Evolutionary conservation across 202 grass and related monocot genomes (phyloP).

Genomic region (Alloteropsis angusta): DNA sequence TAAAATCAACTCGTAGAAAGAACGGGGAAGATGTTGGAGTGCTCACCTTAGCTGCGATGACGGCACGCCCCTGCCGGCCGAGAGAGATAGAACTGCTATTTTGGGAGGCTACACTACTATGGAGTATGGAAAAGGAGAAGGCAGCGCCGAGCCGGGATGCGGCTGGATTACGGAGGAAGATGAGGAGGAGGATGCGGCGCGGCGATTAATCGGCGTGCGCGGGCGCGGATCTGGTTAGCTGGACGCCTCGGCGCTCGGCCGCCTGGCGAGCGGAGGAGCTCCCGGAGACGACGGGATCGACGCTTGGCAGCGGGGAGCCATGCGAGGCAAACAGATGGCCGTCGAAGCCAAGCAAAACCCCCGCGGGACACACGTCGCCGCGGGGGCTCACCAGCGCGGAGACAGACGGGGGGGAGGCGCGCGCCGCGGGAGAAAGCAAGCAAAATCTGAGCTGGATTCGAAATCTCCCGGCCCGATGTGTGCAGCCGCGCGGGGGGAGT

Average conservation of each 20-base stretch:
- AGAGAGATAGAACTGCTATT: neutral
- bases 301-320: neutral
- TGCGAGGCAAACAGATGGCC: constrained; percentile 20
- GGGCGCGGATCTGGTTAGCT: neutral
- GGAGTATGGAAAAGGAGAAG: neutral
- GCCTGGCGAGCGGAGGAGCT: neutral
- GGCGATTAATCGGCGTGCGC: neutral
- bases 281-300: neutral
- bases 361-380: constrained; percentile 13
- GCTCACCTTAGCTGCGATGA: constrained; percentile 22
- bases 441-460: constrained; percentile 1
- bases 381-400: neutral
- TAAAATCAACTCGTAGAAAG: neutral
- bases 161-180: neutral
- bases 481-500: neutral
- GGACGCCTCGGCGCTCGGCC: neutral
- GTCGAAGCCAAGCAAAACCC: neutral
- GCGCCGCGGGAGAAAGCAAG: neutral
- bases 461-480: neutral
- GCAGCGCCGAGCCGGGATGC: neutral
- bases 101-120: neutral
- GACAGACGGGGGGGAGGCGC: neutral
- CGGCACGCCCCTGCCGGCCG: neutral
- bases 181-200: neutral
- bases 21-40: neutral